Percentiles rank a stretch among this genome's conserved stretches.
phyloP scores from a whole-genome alignment of 2,329 filamentous ascomycete species.

The Aspergillus amoenus region DNA sequence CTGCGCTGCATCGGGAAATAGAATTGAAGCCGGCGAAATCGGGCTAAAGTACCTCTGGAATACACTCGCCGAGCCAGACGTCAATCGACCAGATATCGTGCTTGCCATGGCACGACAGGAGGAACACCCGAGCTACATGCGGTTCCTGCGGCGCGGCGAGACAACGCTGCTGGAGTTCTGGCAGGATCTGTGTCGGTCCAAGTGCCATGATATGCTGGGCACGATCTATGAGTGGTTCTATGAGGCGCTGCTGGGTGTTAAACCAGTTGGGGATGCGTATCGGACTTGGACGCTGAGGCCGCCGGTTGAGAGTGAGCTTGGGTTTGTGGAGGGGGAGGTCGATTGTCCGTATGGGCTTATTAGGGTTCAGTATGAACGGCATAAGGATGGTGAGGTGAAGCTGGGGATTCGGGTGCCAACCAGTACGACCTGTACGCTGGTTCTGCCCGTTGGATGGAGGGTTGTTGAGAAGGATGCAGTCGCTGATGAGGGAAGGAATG shows the following conservation, averaged over 20 bases:
- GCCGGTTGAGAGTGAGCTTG: conserved; percentile 43
- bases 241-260: conserved; percentile 40
- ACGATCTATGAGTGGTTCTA: conserved; percentile 53
- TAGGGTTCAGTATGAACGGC: background rate
- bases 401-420: background rate
- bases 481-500: no score
- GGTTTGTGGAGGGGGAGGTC: conserved; percentile 21
- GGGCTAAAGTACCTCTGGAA: conserved; percentile 24
- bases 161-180: conserved; percentile 80
- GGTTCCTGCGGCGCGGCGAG: conserved; percentile 47
- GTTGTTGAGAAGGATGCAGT: background rate
- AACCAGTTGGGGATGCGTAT: conserved; percentile 40
- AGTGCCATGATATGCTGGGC: conserved; percentile 56
- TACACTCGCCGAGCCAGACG: conserved; percentile 18
- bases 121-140: conserved; percentile 51
- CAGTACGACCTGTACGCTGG: background rate
- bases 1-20: conserved; percentile 10
- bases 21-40: conserved; percentile 24
- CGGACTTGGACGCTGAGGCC: conserved; percentile 42
- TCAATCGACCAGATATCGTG: conserved; percentile 22
- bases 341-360: conserved; percentile 24
- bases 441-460: background rate
- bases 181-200: conserved; percentile 75
- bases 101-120: conserved; percentile 45
- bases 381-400: background rate